Percentiles rank a stretch among this genome's conserved stretches.
Evolutionary conservation across 768 basidiomycete species (phyloP).

Genomic region (Paxillus involutus): DNA sequence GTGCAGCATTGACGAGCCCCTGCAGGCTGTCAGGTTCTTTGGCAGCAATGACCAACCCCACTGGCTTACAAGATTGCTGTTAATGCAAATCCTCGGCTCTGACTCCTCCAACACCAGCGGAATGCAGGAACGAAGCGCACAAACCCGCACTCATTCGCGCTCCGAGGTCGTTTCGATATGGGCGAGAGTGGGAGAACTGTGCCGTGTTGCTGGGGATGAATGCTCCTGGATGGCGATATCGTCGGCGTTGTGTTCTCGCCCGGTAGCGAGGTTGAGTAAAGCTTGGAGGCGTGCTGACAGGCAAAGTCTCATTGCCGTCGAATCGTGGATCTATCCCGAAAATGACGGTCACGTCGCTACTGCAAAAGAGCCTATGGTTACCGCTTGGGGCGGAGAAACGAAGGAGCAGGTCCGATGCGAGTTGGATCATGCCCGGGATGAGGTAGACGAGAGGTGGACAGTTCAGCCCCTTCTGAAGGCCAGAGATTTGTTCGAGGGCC

Average conservation of each 20-base stretch:
- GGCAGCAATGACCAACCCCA: constrained; percentile 73
- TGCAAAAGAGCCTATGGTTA: constrained; percentile 44
- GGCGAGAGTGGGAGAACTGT: constrained; percentile 72
- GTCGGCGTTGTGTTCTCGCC: constrained; percentile 69
- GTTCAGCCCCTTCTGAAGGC: constrained; percentile 42
- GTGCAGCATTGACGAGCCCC: constrained; percentile 6
- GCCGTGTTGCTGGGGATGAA: constrained; percentile 72
- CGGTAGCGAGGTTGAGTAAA: constrained; percentile 75
- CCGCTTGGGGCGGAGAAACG: constrained; percentile 71
- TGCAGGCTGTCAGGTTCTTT: constrained; percentile 44
- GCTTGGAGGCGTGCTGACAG: constrained; percentile 77
- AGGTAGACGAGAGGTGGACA: constrained; percentile 44
- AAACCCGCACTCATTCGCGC: constrained; percentile 63
- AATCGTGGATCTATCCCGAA: constrained; percentile 62
- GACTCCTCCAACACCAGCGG: constrained; percentile 43
- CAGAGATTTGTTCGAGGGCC: constrained; percentile 49
- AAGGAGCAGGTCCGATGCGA: constrained; percentile 46
- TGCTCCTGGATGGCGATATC: constrained; percentile 76
- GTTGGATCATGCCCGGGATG: constrained; percentile 45
- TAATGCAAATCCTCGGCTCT: constrained; percentile 67
- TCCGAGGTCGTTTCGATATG: constrained; percentile 73
- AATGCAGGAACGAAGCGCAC: constrained; percentile 25
- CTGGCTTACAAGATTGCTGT: constrained; percentile 75
- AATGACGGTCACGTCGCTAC: constrained; percentile 30
- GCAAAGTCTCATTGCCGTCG: constrained; percentile 54